A percentile compares a stretch with the other conserved stretches of the same genome.
These are phyloP conservation scores for Pseudopithomyces maydicus DNA, from an alignment of 2,329 filamentous ascomycete species.

Conservation along the genomic window DNA sequence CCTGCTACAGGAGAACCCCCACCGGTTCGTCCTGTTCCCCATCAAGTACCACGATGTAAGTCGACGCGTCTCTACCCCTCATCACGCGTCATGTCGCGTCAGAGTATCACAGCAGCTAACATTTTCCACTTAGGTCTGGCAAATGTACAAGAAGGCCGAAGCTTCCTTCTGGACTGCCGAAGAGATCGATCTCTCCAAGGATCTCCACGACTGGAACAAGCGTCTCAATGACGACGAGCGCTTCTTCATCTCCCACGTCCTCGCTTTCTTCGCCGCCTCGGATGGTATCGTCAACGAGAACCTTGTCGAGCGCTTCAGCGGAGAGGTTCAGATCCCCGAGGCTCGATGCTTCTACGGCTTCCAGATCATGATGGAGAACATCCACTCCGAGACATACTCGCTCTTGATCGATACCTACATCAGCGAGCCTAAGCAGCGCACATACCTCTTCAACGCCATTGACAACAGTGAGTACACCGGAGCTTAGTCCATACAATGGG, in stretches of 20 bases:
- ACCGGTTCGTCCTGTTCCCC: constrained; percentile 96
- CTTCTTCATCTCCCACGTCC: constrained; percentile 97
- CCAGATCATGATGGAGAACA: constrained; percentile 99
- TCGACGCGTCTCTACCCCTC: constrained; percentile 49
- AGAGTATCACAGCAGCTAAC: constrained; percentile 31
- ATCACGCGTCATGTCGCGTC: constrained; percentile 1
- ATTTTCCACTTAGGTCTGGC: constrained; percentile 77
- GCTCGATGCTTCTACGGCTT: constrained; percentile 99
- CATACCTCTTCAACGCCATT: constrained; percentile 96
- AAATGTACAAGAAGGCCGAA: constrained; percentile 99
- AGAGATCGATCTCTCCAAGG: constrained; percentile 98
- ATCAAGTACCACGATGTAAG: constrained; percentile 99
- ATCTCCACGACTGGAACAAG: constrained; percentile 99
- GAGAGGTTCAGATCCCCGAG: constrained; percentile 95
- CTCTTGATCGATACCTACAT: constrained; percentile 99
- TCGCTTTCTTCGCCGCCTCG: constrained; percentile 98
- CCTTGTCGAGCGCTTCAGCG: constrained; percentile 95
- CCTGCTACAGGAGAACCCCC: constrained; percentile 90
- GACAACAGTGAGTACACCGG: constrained; percentile 76
- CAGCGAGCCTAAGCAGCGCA: constrained; percentile 93
- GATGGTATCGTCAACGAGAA: constrained; percentile 99
- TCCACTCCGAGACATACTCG: constrained; percentile 99
- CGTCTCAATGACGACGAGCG: constrained; percentile 94
- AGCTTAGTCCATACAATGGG: not conserved
- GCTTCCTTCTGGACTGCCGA: constrained; percentile 99